phyloP scores from a whole-genome alignment of 345 rosid species.

The Citropsis articulata region DNA sequence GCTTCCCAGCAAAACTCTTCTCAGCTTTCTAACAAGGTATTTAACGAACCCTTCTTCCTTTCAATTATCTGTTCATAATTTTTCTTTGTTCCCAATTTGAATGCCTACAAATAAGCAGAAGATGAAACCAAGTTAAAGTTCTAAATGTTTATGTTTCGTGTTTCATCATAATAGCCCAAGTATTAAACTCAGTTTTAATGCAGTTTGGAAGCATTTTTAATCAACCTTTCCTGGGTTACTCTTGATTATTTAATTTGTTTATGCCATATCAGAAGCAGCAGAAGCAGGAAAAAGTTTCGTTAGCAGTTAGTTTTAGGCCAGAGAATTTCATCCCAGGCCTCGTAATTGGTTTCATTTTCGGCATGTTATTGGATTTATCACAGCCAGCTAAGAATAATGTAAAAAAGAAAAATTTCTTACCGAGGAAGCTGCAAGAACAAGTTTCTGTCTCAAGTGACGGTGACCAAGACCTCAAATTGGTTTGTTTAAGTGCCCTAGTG shows the following conservation, averaged over 20 bases:
- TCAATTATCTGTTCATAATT: neutral
- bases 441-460: conserved; percentile 32
- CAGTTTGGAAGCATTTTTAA: neutral
- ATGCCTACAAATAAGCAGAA: neutral
- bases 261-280: conserved; percentile 33
- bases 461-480: conserved; percentile 83
- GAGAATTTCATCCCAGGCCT: conserved; percentile 85
- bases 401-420: conserved; percentile 54
- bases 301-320: conserved; percentile 63
- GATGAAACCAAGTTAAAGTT: neutral
- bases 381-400: conserved; percentile 37
- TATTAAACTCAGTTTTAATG: neutral
- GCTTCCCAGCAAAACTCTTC: conserved; percentile 27
- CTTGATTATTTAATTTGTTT: neutral
- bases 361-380: conserved; percentile 69
- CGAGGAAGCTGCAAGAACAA: conserved; percentile 53
- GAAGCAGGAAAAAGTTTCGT: conserved; percentile 47
- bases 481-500: conserved; percentile 14
- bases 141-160: neutral
- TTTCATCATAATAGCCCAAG: neutral
- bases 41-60: neutral
- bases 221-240: neutral
- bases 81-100: neutral
- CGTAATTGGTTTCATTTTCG: conserved; percentile 79
- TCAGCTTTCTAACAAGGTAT: conserved; percentile 31